Evolutionary conservation across 139 green algal species (phyloP), one percentile per base, ranked within the genome.

Genomic region (Chlamydomonas asymmetrica): DNA sequence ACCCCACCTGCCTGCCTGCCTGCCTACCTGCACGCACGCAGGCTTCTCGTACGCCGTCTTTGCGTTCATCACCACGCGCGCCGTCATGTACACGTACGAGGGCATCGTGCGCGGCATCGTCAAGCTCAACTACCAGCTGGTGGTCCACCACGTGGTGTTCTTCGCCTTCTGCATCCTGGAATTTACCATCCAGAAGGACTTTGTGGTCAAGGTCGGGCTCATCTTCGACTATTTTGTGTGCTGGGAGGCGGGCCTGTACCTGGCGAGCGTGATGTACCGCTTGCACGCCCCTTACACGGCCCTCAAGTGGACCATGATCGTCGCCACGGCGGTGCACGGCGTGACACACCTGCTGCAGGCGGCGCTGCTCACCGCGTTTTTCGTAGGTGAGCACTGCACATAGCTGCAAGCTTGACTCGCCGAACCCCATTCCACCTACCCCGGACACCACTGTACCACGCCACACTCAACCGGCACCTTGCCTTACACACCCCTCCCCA

Each of bases 71-170:
- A 69, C 63, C 16, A 69, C 63, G 63, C 63, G 49, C 63, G 22
- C 37, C 25, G 49, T 69, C 63, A 69, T 69, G 63, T 69, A 69
- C n/a, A 35, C 63, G 35, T 69, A 69, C 31, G 63, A 69, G 37
- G 63, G 63, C 16, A 69, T 69, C 13, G 63, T 69, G 35, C 27
- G 63, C 16, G 49, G 63, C 63, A 43, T 69, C 63, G 49, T 69
- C 63, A 69, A 69, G n/a, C n/a, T n/a, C n/a, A 69, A 69, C 63
- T 69, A 69, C 63, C 31, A 52, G 23, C 63, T 69, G 23, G 32
- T 69, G 35, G 23, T 69, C n/a, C 63, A 69, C 63, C 63, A 69
- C 49, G 63, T 35, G 8, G 13, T 69, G 63, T 69, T 69, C 63
- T 69, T 69, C 31, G 37, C 49, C 16, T 32, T 69, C 23, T 20